These are phyloP conservation scores for Fusarium austroafricanum DNA, from an alignment of 2,329 filamentous ascomycete genomes.

Conservation along the genomic window DNA sequence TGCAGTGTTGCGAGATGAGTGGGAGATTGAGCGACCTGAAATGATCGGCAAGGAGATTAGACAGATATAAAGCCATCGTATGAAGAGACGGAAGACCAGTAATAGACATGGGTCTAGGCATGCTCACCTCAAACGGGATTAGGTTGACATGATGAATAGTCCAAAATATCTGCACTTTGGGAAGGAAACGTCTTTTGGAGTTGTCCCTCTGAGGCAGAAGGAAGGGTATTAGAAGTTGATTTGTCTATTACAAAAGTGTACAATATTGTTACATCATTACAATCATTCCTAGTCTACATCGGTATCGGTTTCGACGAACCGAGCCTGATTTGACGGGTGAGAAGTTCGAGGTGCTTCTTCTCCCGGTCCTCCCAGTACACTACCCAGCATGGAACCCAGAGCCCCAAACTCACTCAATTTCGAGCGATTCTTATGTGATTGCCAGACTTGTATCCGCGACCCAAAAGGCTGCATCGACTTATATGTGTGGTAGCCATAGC, in stretches of 20 bases:
- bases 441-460: slow-evolving; percentile 58
- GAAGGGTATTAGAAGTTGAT: slow-evolving; percentile 2
- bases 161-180: slow-evolving; percentile 26
- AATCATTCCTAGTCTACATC: slow-evolving; percentile 49
- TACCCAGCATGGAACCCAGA: slow-evolving; percentile 58
- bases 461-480: slow-evolving; percentile 59
- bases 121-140: background rate
- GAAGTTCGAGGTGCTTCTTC: slow-evolving; percentile 26
- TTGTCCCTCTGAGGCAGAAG: slow-evolving; percentile 3
- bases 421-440: slow-evolving; percentile 46
- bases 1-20: slow-evolving; percentile 89
- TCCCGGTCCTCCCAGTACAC: slow-evolving; percentile 47
- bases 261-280: slow-evolving; percentile 37
- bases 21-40: slow-evolving; percentile 91
- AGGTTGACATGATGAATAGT: slow-evolving; percentile 9
- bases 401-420: slow-evolving; percentile 60
- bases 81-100: slow-evolving; percentile 7
- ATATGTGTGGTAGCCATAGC: slow-evolving; percentile 56
- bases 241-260: slow-evolving; percentile 32
- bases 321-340: slow-evolving; percentile 36
- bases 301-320: slow-evolving; percentile 51
- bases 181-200: slow-evolving; percentile 27
- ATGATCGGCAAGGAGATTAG: slow-evolving; percentile 88
- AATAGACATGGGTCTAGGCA: background rate
- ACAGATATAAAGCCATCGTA: slow-evolving; percentile 71